Evolutionary conservation across 495 filamentous ascomycete genomes (phyloP).

Genomic region (Aspergillus mulundensis): DNA sequence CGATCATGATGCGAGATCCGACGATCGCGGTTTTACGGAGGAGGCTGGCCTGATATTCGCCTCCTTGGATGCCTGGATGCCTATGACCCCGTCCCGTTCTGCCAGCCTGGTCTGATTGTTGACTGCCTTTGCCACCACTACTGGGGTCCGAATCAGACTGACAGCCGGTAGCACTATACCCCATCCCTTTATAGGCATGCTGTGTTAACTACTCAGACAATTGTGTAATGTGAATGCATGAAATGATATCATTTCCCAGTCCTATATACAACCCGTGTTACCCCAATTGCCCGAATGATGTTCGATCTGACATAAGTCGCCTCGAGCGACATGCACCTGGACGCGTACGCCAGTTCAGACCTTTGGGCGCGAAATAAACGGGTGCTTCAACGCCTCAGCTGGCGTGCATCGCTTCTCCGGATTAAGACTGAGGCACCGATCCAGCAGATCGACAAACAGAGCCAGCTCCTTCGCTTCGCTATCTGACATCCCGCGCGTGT

Average conservation of each 20-base stretch:
- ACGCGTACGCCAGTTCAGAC: neutral
- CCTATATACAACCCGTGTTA: neutral
- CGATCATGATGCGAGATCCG: neutral
- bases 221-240: neutral
- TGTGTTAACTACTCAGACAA: neutral
- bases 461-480: slow-evolving; percentile 73
- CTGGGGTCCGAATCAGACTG: neutral
- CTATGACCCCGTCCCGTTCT: neutral
- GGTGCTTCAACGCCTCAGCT: slow-evolving; percentile 80
- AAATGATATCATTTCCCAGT: slow-evolving; percentile 7
- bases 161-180: neutral
- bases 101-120: neutral
- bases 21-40: neutral
- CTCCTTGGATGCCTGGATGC: neutral
- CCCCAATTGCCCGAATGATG: neutral
- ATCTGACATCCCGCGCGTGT: slow-evolving; percentile 65
- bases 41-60: neutral
- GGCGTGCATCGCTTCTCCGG: slow-evolving; percentile 91
- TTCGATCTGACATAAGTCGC: slow-evolving; percentile 4
- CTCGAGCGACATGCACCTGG: neutral
- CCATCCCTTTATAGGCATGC: neutral
- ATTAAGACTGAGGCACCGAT: slow-evolving; percentile 82
- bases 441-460: slow-evolving; percentile 79
- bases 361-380: slow-evolving; percentile 57
- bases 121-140: neutral